Evolutionary conservation across 306 rosid genomes (phyloP).

Genomic region (Alnus rubra): DNA sequence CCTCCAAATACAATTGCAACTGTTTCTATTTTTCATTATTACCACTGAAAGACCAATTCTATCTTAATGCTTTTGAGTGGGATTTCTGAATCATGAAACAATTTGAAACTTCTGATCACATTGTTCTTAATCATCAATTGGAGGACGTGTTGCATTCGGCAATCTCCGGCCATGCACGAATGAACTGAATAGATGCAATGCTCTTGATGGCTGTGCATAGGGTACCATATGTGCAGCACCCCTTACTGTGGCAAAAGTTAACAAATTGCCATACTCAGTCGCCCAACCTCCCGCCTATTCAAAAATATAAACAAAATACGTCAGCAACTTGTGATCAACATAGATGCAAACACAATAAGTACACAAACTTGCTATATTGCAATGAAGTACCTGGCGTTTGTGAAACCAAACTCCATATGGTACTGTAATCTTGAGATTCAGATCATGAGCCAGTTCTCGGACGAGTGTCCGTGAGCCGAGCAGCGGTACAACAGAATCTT

Average conservation of each 20-base stretch:
- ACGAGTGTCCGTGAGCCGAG: conserved; percentile 75
- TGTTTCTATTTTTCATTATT: neutral
- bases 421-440: conserved; percentile 59
- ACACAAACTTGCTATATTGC: neutral
- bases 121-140: conserved; percentile 41
- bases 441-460: conserved; percentile 76
- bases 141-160: conserved; percentile 59
- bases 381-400: conserved; percentile 68
- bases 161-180: conserved; percentile 60
- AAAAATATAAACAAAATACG: conserved; percentile 1
- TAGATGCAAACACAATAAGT: neutral
- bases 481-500: conserved; percentile 85
- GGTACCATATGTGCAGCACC: conserved; percentile 96
- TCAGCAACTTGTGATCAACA: neutral
- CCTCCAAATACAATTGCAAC: conserved; percentile 8
- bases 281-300: conserved; percentile 81
- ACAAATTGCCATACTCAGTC: conserved; percentile 73
- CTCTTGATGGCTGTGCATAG: conserved; percentile 82
- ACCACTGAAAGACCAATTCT: neutral
- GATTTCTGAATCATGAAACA: conserved; percentile 28
- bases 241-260: conserved; percentile 80
- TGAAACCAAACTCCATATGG: conserved; percentile 91
- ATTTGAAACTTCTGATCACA: neutral
- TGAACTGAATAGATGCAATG: conserved; percentile 69
- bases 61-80: conserved; percentile 10